phyloP scores from a whole-genome alignment of 208 protist genomes.

The Wallacemonas sp. region DNA sequence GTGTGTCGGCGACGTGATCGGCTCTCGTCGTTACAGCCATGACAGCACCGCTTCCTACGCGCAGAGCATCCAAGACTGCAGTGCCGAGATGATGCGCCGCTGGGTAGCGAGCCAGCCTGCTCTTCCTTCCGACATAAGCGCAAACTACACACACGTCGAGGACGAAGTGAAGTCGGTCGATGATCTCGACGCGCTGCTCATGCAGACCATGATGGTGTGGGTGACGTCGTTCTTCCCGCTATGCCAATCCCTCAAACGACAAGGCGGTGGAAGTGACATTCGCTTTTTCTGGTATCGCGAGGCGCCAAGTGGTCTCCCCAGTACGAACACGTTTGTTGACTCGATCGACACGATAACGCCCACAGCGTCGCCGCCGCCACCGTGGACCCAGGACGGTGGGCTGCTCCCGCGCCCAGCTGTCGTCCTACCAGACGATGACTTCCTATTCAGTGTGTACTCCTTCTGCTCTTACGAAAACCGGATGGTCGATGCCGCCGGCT shows the following conservation, averaged over 20 bases:
- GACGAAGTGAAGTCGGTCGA: constrained; percentile 8
- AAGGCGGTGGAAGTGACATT: constrained; percentile 5
- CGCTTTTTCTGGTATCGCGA: constrained; percentile 42
- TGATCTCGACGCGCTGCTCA: constrained; percentile 22
- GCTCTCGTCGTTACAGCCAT: constrained; percentile 1
- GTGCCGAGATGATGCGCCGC: constrained; percentile 6
- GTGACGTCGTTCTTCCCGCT: constrained; percentile 41
- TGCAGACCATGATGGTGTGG: constrained; percentile 38
- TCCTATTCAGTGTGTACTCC: constrained; percentile 60
- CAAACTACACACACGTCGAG: background rate
- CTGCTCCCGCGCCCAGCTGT: background rate
- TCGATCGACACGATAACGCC: background rate
- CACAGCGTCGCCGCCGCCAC: background rate
- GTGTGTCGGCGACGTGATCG: constrained; percentile 5
- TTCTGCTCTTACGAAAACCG: constrained; percentile 40
- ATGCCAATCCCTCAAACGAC: constrained; percentile 28
- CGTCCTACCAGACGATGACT: constrained; percentile 20
- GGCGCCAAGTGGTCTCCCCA: background rate
- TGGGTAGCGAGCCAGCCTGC: background rate
- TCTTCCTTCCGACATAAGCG: background rate
- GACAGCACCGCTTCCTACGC: background rate
- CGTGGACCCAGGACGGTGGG: too few species aligned
- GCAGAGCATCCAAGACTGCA: background rate
- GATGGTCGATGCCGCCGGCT: constrained; percentile 30
- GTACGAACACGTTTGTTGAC: background rate